phyloP scores from a whole-genome alignment of 768 basidiomycete species.

The Boletus rubroflammeus region DNA sequence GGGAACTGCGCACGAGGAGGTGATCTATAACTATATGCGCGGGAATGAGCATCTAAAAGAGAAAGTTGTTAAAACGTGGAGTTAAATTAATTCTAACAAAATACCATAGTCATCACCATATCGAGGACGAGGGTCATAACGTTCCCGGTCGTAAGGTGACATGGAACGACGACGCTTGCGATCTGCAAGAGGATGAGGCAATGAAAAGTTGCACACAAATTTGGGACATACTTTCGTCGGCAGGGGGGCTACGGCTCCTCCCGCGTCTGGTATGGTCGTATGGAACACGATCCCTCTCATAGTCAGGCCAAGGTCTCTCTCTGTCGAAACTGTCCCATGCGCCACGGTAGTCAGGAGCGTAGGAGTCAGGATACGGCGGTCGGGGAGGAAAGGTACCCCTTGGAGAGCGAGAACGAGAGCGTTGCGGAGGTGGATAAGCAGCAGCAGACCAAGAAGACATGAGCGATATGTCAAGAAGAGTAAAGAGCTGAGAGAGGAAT shows the following conservation, averaged over 20 bases:
- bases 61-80: constrained; percentile 9
- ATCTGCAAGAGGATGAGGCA: constrained; percentile 34
- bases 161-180: constrained; percentile 77
- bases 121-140: constrained; percentile 79
- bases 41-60: constrained; percentile 58
- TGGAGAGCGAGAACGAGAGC: constrained; percentile 81
- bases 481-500: constrained; percentile 44
- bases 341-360: constrained; percentile 55
- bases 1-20: constrained; percentile 56
- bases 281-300: constrained; percentile 65
- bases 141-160: constrained; percentile 74
- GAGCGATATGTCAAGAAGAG: constrained; percentile 38
- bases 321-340: constrained; percentile 73
- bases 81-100: constrained; percentile 14
- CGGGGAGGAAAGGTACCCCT: constrained; percentile 51
- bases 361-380: constrained; percentile 55
- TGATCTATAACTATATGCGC: constrained; percentile 58
- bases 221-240: constrained; percentile 56
- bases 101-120: constrained; percentile 82
- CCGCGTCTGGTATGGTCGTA: constrained; percentile 70
- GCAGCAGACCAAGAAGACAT: constrained; percentile 75
- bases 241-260: constrained; percentile 72
- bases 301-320: constrained; percentile 60
- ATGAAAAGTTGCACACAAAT: background rate
- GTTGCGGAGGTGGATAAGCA: constrained; percentile 70